Conservation (phyloP, 2,329 filamentous ascomycete genomes). For the Xylaria sp. region DNA sequence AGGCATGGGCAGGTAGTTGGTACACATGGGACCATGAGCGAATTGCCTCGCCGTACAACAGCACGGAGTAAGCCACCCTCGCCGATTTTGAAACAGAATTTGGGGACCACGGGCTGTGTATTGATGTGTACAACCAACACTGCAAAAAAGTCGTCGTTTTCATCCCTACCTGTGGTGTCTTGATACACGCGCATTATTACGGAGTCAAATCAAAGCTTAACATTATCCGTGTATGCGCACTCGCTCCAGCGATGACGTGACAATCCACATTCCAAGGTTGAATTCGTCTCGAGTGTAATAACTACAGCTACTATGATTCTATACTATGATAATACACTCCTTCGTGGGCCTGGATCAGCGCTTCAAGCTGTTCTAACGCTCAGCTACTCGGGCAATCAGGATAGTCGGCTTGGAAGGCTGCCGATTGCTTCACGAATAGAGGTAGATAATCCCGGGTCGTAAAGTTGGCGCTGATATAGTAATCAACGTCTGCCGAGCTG, state of each 20-base stretch:
- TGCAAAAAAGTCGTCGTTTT: too few relatives aligned
- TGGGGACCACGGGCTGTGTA: neutral
- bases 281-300: neutral
- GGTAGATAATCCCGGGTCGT: slow-evolving; percentile 55
- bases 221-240: too few relatives aligned
- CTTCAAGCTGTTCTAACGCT: neutral
- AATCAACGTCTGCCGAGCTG: slow-evolving; percentile 51
- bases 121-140: neutral
- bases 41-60: too few relatives aligned
- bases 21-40: neutral
- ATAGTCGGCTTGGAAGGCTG: slow-evolving; percentile 51
- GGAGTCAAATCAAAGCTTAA: too few relatives aligned
- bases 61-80: neutral
- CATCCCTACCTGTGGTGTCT: too few relatives aligned
- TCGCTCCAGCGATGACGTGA: too few relatives aligned
- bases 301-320: neutral
- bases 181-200: too few relatives aligned
- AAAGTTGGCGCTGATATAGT: slow-evolving; percentile 56
- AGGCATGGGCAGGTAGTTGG: neutral
- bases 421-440: slow-evolving; percentile 52
- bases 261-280: neutral
- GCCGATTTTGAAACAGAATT: too few relatives aligned
- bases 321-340: neutral
- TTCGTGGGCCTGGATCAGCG: neutral
- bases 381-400: slow-evolving; percentile 50